These are phyloP conservation scores for Emericellopsis cladophorae DNA, from an alignment of 2,329 filamentous ascomycete species.

Conservation along the genomic window DNA sequence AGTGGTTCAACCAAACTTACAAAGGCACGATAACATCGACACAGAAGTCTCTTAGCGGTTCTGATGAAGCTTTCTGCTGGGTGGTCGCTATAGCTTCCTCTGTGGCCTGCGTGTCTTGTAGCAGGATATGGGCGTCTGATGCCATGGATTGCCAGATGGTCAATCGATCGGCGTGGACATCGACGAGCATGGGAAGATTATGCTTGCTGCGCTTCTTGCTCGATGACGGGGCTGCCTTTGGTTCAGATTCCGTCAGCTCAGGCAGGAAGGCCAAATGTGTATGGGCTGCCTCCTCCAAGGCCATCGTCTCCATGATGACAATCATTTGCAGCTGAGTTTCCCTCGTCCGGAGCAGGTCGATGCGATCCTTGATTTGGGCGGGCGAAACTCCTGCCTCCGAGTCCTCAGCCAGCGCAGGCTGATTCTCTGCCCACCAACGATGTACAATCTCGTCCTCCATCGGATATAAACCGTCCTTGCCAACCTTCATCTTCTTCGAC, in stretches of 20 bases:
- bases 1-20: constrained; percentile 27
- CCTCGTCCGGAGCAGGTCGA: constrained; percentile 55
- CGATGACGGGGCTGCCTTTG: constrained; percentile 10
- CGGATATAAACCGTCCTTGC: constrained; percentile 57
- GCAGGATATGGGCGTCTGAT: constrained; percentile 39
- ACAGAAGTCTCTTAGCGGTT: constrained; percentile 65
- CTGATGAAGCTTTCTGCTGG: constrained; percentile 31
- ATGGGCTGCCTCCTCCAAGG: constrained; percentile 40
- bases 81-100: constrained; percentile 18
- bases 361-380: constrained; percentile 45
- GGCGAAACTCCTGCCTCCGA: constrained; percentile 33
- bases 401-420: constrained; percentile 35
- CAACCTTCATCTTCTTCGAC: constrained; percentile 52
- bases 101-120: constrained; percentile 33
- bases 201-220: constrained; percentile 48
- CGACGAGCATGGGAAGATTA: constrained; percentile 52
- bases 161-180: constrained; percentile 63
- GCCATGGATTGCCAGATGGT: constrained; percentile 77
- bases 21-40: constrained; percentile 72
- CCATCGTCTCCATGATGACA: constrained; percentile 62
- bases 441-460: constrained; percentile 51
- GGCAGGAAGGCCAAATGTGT: constrained; percentile 33
- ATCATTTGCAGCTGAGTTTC: constrained; percentile 77
- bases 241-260: constrained; percentile 12
- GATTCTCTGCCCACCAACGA: constrained; percentile 56